phyloP scores from a whole-genome alignment of 768 basidiomycete species.

The Epithele typhae region DNA sequence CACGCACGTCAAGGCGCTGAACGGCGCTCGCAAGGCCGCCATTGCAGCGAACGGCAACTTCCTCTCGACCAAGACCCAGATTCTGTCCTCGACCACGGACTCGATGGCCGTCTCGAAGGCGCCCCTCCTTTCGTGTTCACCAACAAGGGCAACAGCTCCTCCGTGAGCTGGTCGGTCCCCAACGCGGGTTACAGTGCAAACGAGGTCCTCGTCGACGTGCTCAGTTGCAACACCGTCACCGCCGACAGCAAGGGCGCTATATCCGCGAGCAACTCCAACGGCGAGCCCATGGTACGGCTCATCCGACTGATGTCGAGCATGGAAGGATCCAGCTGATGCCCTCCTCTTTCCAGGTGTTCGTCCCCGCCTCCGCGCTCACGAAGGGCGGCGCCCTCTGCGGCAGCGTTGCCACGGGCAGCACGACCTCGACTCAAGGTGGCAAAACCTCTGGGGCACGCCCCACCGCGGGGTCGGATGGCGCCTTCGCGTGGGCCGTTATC shows the following conservation, averaged over 20 bases:
- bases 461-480: no score
- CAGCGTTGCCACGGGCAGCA: no score
- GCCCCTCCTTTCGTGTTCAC: slow-evolving; percentile 53
- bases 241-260: slow-evolving; percentile 40
- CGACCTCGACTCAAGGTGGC: no score
- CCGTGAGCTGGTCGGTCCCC: slow-evolving; percentile 40
- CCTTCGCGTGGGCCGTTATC: no score
- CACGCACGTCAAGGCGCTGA: slow-evolving; percentile 43
- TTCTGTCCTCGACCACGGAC: slow-evolving; percentile 33
- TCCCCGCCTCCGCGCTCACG: no score
- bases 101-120: slow-evolving; percentile 52
- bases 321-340: no score
- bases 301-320: no score
- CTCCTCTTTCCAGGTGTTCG: no score
- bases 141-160: slow-evolving; percentile 43
- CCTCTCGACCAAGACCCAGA: slow-evolving; percentile 26
- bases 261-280: no score
- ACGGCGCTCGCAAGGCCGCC: slow-evolving; percentile 48
- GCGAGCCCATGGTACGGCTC: no score
- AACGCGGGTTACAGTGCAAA: slow-evolving; percentile 35
- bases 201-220: slow-evolving; percentile 46
- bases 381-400: no score
- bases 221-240: slow-evolving; percentile 40
- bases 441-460: no score
- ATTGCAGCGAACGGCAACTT: slow-evolving; percentile 39